Evolutionary conservation across 768 basidiomycete species (phyloP), one percentile per base, ranked within the genome.

Genomic region (Kwoniella sp.): DNA sequence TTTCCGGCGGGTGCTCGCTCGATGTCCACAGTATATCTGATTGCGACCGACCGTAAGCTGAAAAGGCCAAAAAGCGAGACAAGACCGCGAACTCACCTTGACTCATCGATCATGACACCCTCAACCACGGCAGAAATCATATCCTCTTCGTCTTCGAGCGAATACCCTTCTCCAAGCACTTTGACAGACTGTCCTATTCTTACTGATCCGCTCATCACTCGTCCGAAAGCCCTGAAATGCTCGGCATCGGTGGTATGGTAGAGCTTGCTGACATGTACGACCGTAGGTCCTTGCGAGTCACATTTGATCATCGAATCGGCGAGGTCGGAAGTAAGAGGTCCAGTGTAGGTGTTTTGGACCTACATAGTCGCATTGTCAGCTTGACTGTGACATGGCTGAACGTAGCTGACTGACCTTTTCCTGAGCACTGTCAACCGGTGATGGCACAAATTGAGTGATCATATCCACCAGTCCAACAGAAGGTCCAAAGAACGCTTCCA

Each of bases 101-200:
- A 87, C 83, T 97, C 90, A 75, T 86, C 87, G 61, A 98, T 86
- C 91, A 92, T 91, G 19, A 98, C 82, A 65, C 89, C 88, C 69
- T 97, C 94, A 2, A 96, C 86, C 1, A 83, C 85, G 15, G 86
- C 87, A 65, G 87, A 88, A 79, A 90, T 85, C 92, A 97, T 95
- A 75, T 99, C 96, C 81, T 99, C 96, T 82, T 98, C 95, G 69
- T 99, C 96, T 73, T 97, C 95, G n/a, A 91, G 90, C 15, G 93
- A 95, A 79, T 94, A 99, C 0, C 92, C 92, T 78, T 98, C 96
- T 60, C 96, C 96, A 7, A 99, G 83, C n/a, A 98, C 94, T 82
- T 96, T 97, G 67, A 99, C 84, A 33, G 87, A 83, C 84, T 86
- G 85, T 13, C 92, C 92, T 70, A 89, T 89, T 71, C 84, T 83